These are phyloP conservation scores for Sugiyamaella lignohabitans DNA, from an alignment of 805 yeast genomes.

Conservation along the genomic window DNA sequence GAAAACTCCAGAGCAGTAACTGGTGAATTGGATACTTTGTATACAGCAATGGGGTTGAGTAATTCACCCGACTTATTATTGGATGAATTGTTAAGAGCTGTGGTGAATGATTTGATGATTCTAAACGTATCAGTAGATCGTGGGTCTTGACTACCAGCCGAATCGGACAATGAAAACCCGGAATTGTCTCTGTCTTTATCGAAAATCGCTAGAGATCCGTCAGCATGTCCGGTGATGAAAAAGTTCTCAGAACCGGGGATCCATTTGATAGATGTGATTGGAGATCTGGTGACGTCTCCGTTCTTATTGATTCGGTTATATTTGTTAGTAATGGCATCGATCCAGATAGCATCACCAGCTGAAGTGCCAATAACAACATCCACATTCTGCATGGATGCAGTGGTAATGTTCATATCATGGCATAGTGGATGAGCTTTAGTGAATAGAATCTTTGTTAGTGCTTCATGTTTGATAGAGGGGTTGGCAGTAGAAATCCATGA, in stretches of 20 bases:
- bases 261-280: constrained; percentile 46
- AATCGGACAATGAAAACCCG: constrained; percentile 17
- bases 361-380: constrained; percentile 57
- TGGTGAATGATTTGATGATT: constrained; percentile 13
- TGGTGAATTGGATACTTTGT: constrained; percentile 54
- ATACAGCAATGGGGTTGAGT: constrained; percentile 50
- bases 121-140: constrained; percentile 20
- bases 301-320: constrained; percentile 49
- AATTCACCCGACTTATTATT: constrained; percentile 13
- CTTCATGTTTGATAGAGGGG: constrained; percentile 28
- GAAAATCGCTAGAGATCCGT: constrained; percentile 53
- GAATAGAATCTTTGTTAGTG: constrained; percentile 34
- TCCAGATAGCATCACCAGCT: constrained; percentile 59
- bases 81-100: neutral
- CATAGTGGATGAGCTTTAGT: constrained; percentile 36
- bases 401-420: constrained; percentile 32
- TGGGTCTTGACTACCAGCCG: constrained; percentile 16
- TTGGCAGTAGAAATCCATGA: constrained; percentile 23
- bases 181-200: constrained; percentile 46
- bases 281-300: constrained; percentile 38
- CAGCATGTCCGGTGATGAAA: constrained; percentile 53
- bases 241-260: constrained; percentile 36
- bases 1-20: constrained; percentile 44
- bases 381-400: constrained; percentile 31
- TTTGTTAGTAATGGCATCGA: constrained; percentile 46